Conservation (phyloP, 768 basidiomycete genomes). For the Lepiota venenata region DNA sequence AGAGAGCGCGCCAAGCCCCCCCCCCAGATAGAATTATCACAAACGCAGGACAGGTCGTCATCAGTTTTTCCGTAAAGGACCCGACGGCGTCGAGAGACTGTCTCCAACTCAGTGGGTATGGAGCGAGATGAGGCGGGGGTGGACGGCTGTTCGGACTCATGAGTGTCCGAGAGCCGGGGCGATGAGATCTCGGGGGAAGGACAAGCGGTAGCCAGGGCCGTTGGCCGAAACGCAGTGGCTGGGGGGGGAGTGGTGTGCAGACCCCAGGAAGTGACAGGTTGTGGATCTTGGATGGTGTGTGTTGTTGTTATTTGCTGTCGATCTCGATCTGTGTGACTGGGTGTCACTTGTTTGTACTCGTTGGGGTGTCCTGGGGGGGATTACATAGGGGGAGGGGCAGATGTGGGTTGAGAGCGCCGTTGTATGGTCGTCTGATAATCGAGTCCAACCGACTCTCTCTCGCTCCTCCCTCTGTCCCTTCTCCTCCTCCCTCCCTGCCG, state of each 20-base stretch:
- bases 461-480: too few species aligned
- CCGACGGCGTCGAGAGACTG: too few species aligned
- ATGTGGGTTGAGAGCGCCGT: slow-evolving; percentile 7
- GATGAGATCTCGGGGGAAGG: slow-evolving; percentile 10
- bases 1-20: too few species aligned
- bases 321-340: slow-evolving; percentile 4
- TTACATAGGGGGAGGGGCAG: slow-evolving; percentile 3
- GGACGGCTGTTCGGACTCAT: neutral
- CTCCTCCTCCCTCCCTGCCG: slow-evolving; percentile 26
- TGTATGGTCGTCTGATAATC: slow-evolving; percentile 15
- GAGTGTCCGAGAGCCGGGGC: slow-evolving; percentile 3
- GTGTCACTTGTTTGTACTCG: slow-evolving; percentile 1
- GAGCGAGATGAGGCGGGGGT: neutral
- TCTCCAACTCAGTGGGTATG: too few species aligned
- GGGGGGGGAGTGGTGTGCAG: neutral
- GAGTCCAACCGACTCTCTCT: slow-evolving; percentile 7
- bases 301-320: neutral
- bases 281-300: slow-evolving; percentile 7
- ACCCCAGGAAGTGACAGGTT: slow-evolving; percentile 6
- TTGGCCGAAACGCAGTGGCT: slow-evolving; percentile 2
- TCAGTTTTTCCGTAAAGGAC: too few species aligned
- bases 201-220: slow-evolving; percentile 3
- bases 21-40: too few species aligned
- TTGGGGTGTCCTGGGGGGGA: neutral
- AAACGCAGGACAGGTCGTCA: too few species aligned